These are phyloP conservation scores for Aspergillus sclerotioniger DNA, from an alignment of 495 filamentous ascomycete species.

Conservation along the genomic window DNA sequence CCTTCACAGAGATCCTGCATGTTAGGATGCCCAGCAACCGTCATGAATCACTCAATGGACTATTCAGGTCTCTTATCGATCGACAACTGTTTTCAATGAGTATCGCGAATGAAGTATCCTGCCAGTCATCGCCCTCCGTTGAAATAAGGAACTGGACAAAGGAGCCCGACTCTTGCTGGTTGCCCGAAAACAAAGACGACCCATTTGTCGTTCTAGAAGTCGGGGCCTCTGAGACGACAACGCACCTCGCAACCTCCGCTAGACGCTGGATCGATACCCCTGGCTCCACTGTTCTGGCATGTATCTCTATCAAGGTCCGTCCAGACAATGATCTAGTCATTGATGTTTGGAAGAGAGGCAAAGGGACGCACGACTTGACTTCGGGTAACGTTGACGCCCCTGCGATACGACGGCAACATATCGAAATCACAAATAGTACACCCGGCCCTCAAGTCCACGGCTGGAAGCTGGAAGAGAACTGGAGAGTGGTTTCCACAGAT, in stretches of 20 bases:
- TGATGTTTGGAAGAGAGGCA: slow-evolving; percentile 3
- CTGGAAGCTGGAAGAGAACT: neutral
- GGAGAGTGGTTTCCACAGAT: neutral
- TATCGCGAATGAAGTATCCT: neutral
- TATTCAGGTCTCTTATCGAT: slow-evolving; percentile 5
- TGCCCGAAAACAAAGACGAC: neutral
- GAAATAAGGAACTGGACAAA: slow-evolving; percentile 1
- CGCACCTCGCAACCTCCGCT: slow-evolving; percentile 1
- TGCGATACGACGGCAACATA: slow-evolving; percentile 2
- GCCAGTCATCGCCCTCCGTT: neutral
- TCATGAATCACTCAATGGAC: slow-evolving; percentile 4
- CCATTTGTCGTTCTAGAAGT: slow-evolving; percentile 1
- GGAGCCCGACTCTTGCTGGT: slow-evolving; percentile 5
- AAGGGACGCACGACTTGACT: neutral
- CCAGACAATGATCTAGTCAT: neutral
- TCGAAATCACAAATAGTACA: neutral
- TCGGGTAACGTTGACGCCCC: neutral
- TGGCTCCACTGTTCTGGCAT: slow-evolving; percentile 1
- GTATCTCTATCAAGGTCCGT: slow-evolving; percentile 3
- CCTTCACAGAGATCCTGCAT: neutral
- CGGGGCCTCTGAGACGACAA: neutral
- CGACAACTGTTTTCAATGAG: slow-evolving; percentile 3
- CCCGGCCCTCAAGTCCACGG: neutral
- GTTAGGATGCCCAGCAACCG: slow-evolving; percentile 4
- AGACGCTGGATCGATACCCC: slow-evolving; percentile 7